These are phyloP conservation scores for Cyclotella choctawhatcheeana DNA, from an alignment of 108 stramenopile genomes.

Conservation along the genomic window DNA sequence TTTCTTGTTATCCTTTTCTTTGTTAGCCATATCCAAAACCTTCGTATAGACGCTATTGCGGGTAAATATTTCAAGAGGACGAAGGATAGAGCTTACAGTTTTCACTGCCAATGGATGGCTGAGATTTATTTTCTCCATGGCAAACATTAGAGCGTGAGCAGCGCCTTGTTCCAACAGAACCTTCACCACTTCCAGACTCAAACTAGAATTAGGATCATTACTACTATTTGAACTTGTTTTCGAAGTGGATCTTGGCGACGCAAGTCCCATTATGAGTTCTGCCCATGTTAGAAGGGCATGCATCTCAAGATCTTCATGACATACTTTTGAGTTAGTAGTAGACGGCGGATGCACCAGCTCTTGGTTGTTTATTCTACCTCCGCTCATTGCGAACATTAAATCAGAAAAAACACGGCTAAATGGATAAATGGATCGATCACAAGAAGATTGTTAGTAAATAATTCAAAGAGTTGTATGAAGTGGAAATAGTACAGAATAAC, in stretches of 20 bases:
- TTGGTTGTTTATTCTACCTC: constrained; percentile 51
- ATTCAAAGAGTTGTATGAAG: no score
- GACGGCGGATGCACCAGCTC: constrained; percentile 13
- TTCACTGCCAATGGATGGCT: constrained; percentile 76
- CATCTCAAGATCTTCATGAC: constrained; percentile 43
- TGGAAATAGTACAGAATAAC: neutral
- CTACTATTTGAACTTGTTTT: constrained; percentile 44
- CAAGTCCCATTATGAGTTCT: constrained; percentile 76
- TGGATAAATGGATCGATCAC: neutral
- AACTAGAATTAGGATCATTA: constrained; percentile 63
- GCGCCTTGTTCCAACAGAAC: constrained; percentile 83
- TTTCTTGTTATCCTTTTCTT: constrained; percentile 50
- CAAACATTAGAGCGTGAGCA: constrained; percentile 78
- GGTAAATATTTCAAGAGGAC: constrained; percentile 90
- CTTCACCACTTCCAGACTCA: constrained; percentile 86
- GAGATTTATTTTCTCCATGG: constrained; percentile 78
- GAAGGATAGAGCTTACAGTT: constrained; percentile 65
- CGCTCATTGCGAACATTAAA: constrained; percentile 79
- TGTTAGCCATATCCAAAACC: constrained; percentile 63
- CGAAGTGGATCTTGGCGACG: constrained; percentile 71
- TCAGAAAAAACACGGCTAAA: constrained; percentile 77
- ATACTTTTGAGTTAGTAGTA: neutral
- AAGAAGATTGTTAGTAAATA: no score
- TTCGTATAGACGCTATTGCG: constrained; percentile 63
- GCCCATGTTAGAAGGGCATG: constrained; percentile 61